Evolutionary conservation across 208 protist species (phyloP).

Genomic region (Crithidia bombi): DNA sequence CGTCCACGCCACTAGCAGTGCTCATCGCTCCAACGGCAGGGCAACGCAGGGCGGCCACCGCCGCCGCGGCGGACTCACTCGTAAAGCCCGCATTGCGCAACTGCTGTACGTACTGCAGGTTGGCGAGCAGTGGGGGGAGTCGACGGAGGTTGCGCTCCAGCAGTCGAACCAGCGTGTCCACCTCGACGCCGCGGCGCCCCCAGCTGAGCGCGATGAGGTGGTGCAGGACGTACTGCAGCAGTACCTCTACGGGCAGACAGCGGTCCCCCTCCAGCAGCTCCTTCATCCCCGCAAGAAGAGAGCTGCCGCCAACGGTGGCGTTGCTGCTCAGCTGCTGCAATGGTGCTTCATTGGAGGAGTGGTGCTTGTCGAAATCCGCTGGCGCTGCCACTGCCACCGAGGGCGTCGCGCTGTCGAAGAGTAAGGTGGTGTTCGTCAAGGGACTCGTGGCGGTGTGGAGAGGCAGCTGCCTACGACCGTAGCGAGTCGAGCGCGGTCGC

Average conservation of each 20-base stretch:
- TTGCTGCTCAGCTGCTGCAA: neutral
- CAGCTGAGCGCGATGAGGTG: constrained; percentile 72
- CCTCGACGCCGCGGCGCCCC: constrained; percentile 58
- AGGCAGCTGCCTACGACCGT: constrained; percentile 28
- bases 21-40: constrained; percentile 4
- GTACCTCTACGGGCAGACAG: constrained; percentile 56
- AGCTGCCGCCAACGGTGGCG: neutral
- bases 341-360: neutral
- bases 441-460: constrained; percentile 28
- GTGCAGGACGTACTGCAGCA: constrained; percentile 80
- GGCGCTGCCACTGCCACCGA: neutral
- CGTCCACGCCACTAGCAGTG: neutral
- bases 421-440: constrained; percentile 14
- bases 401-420: constrained; percentile 30
- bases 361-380: neutral
- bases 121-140: constrained; percentile 60
- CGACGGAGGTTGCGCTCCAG: constrained; percentile 84
- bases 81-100: constrained; percentile 38
- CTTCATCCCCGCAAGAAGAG: constrained; percentile 1
- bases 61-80: constrained; percentile 28
- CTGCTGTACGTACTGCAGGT: constrained; percentile 52
- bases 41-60: constrained; percentile 1
- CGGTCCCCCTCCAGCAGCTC: constrained; percentile 30
- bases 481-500: constrained; percentile 30
- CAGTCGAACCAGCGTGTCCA: constrained; percentile 64